Evolutionary conservation across 371 early-diverging fungal genomes (phyloP), one percentile per base, ranked within the genome.

Genomic region (Mucor velutinosus): DNA sequence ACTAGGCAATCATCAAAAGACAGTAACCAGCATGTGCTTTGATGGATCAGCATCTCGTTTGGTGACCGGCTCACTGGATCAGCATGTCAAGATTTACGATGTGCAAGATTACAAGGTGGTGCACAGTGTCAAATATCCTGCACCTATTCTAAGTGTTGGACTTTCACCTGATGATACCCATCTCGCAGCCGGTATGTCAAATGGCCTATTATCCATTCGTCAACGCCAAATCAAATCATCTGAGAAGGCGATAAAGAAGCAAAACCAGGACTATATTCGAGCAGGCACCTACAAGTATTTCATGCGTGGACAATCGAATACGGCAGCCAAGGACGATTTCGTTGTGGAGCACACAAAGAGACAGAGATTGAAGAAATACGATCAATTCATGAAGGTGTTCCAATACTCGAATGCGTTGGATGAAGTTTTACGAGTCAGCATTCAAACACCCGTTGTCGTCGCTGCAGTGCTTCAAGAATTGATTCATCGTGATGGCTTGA

Each of bases 21-120:
- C 95, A 12, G 89, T 97, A 66, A 98, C 97, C 7, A 87, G 90
- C 56, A 71, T 97, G 83, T 85, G 89, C 62, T 88, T 97, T 63
- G 94, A 97, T 81, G 88, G 88, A 53, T 78, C 85, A 11, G 83
- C 86, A 58, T 86, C 92, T 10, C 85, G 94, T 17, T 81, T 98
- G 60, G 80, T 97, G 43, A 90, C 95, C 1, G 97, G 97, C 14
- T 93, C 95, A 35, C 83, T 97, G 64, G 99, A 98, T 82, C 95
- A 94, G 66, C 95, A 96, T 61, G 94, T 98, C 74, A 97, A 98
- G 86, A 79, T 97, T 43, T 95, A 92, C 76, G 89, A 94, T 73
- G 84, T 94, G 37, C 86, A 89, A 73, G 91, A 91, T 70, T 97
- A 90, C 81, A 89, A 92, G 74, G 91, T 97, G 47, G 89, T 91